These are phyloP conservation scores for Immersiella caudata DNA, from an alignment of 495 filamentous ascomycete genomes.

Conservation along the genomic window DNA sequence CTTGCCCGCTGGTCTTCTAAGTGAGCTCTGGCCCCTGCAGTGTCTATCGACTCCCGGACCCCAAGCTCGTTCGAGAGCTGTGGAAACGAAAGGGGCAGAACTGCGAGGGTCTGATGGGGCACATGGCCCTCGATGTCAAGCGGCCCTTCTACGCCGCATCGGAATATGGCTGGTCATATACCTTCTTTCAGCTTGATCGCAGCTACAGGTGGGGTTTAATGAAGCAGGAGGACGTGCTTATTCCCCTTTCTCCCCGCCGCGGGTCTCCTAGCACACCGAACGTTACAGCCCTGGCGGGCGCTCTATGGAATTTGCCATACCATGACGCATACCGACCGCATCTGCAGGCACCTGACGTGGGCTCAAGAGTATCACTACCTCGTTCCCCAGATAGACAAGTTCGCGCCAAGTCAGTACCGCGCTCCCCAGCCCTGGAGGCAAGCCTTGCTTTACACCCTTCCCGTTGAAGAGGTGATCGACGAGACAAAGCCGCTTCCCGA, in stretches of 20 bases:
- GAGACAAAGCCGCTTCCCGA: background rate
- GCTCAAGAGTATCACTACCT: constrained; percentile 13
- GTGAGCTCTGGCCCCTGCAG: no score
- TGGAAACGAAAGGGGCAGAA: no score
- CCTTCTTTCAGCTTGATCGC: background rate
- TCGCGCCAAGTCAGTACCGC: background rate
- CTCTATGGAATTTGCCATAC: background rate
- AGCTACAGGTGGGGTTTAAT: background rate
- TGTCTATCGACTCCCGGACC: no score
- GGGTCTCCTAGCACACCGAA: no score
- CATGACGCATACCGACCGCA: constrained; percentile 5
- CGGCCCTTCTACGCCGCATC: constrained; percentile 1
- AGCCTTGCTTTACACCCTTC: background rate
- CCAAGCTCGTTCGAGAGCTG: no score
- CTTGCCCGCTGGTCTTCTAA: no score
- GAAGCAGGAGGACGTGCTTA: background rate
- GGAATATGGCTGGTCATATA: background rate
- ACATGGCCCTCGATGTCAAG: background rate
- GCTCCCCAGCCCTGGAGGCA: background rate
- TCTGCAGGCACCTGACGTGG: constrained; percentile 10
- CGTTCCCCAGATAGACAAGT: background rate
- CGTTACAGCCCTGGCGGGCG: no score
- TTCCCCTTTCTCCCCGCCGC: no score
- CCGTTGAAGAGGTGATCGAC: background rate
- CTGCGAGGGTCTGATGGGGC: no score